These are phyloP conservation scores for Aureobasidium melanogenum DNA, from an alignment of 2,329 filamentous ascomycete species.

Conservation along the genomic window DNA sequence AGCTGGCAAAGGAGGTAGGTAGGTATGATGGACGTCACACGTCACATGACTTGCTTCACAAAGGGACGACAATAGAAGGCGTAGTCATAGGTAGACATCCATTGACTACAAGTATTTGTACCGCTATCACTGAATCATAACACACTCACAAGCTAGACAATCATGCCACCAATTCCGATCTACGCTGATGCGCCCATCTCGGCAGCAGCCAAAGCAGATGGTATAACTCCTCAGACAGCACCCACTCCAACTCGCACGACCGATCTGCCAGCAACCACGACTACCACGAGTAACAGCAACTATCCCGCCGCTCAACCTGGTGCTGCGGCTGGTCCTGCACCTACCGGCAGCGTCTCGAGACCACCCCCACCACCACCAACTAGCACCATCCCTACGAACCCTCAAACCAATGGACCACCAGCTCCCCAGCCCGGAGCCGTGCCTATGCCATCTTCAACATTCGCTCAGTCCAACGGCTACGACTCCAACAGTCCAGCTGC, in stretches of 20 bases:
- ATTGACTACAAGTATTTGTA: background rate
- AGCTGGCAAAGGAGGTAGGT: background rate
- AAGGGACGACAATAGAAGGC: constrained; percentile 7
- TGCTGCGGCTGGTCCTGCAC: constrained; percentile 22
- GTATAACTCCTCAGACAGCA: constrained; percentile 30
- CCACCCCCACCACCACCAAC: constrained; percentile 20
- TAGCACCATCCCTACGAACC: constrained; percentile 16
- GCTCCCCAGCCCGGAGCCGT: constrained; percentile 36
- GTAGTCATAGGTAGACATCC: background rate
- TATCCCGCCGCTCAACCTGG: constrained; percentile 26
- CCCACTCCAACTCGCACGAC: constrained; percentile 9
- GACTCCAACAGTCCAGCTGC: constrained; percentile 26
- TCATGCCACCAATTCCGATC: constrained; percentile 39
- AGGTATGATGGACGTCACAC: background rate
- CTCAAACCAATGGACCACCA: constrained; percentile 26
- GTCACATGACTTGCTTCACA: background rate
- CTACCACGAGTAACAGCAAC: constrained; percentile 9
- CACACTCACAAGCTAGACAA: background rate
- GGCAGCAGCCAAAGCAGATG: constrained; percentile 26
- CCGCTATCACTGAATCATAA: background rate
- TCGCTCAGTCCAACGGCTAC: constrained; percentile 18
- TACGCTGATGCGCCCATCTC: constrained; percentile 38
- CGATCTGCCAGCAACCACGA: background rate
- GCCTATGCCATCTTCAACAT: constrained; percentile 20
- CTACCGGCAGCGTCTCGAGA: constrained; percentile 21